Percentiles rank a stretch among this genome's conserved stretches.
phyloP scores from a whole-genome alignment of 441 rosid species.

The Bocquillonia castaneifolia region DNA sequence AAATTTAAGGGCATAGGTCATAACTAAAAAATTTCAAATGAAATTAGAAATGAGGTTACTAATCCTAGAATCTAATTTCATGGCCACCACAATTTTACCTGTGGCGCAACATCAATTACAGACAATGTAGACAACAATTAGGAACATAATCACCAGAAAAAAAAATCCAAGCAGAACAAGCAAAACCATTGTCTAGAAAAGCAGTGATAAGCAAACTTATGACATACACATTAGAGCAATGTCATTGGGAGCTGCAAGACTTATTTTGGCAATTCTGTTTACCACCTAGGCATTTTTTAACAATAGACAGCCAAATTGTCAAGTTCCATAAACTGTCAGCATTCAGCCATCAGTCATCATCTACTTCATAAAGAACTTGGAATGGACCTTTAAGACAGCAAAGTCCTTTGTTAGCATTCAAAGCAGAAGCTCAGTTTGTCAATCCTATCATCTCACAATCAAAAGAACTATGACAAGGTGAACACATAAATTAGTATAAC shows the following conservation, averaged over 20 bases:
- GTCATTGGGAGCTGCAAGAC: not conserved
- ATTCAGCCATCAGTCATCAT: not conserved
- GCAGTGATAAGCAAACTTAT: constrained; percentile 7
- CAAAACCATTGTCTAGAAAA: not conserved
- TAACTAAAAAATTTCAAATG: not conserved
- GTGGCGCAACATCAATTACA: too few species aligned
- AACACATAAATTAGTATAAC: not conserved
- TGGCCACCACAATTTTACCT: not conserved
- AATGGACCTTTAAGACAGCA: not conserved
- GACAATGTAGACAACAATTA: not conserved
- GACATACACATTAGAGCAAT: too few species aligned
- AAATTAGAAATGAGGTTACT: not conserved
- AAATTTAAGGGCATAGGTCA: not conserved
- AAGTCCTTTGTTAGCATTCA: not conserved
- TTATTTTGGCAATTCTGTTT: not conserved
- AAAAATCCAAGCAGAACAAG: not conserved
- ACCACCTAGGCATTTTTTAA: not conserved
- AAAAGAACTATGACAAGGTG: not conserved
- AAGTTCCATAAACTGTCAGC: not conserved
- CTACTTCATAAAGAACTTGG: not conserved
- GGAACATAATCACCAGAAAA: constrained; percentile 6
- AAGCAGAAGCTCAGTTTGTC: not conserved
- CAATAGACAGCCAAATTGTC: not conserved
- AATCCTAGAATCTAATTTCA: constrained; percentile 3
- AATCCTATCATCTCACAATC: not conserved